These are phyloP conservation scores for Cystobasidium sp. DNA, from an alignment of 1,284 basidiomycete genomes.

Conservation along the genomic window DNA sequence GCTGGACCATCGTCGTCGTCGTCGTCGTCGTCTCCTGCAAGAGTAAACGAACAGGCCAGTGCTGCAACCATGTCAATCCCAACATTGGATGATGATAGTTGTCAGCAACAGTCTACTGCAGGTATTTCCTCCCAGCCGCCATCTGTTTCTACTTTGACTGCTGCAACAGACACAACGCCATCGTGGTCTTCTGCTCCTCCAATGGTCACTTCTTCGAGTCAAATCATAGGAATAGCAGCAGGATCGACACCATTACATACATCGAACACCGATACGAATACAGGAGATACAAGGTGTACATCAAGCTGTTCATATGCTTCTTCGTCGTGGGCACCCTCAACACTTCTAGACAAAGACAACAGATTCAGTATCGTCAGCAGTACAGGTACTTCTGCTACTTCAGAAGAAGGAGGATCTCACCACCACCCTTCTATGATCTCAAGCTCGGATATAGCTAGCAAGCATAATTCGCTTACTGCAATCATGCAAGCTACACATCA, in stretches of 20 bases:
- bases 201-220: too few species aligned
- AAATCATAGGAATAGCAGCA: too few species aligned
- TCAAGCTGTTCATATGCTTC: neutral
- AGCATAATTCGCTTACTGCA: neutral
- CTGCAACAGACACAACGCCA: too few species aligned
- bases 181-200: too few species aligned
- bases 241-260: too few species aligned
- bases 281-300: neutral
- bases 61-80: neutral
- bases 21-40: neutral
- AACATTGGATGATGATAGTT: neutral
- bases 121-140: too few species aligned
- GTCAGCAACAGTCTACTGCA: neutral
- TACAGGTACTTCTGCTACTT: constrained; percentile 9
- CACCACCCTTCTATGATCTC: neutral
- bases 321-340: neutral
- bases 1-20: neutral
- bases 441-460: neutral
- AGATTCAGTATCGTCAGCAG: constrained; percentile 8
- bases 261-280: too few species aligned
- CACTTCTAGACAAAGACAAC: neutral
- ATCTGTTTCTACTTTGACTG: too few species aligned
- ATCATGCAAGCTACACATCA: neutral
- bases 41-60: neutral
- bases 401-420: constrained; percentile 11